A percentile compares a stretch with the other conserved stretches of the same genome.
phyloP scores from a whole-genome alignment of 1,284 basidiomycete genomes.

The Malassezia furfur region DNA sequence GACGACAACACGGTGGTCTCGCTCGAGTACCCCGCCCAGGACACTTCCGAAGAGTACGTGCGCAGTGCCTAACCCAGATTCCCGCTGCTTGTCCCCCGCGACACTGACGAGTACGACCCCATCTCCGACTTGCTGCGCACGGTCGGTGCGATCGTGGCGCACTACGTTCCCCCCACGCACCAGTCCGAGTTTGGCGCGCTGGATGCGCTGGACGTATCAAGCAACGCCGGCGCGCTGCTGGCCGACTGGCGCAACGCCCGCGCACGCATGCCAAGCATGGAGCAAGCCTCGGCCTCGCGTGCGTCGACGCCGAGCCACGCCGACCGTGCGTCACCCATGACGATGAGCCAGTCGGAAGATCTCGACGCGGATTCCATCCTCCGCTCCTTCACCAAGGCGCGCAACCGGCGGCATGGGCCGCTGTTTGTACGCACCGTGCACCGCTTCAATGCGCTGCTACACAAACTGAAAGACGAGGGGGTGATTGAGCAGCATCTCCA shows the following conservation, averaged over 20 bases:
- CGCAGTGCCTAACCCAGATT: conserved; percentile 15
- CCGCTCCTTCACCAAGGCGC: conserved; percentile 52
- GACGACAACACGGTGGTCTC: conserved; percentile 16
- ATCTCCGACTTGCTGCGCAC: conserved; percentile 37
- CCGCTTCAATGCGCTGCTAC: conserved; percentile 52
- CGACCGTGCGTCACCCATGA: neutral
- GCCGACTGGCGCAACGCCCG: conserved; percentile 4
- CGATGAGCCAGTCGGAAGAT: conserved; percentile 3
- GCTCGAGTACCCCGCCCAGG: conserved; percentile 34
- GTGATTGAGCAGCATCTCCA: conserved; percentile 41
- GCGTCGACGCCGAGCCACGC: conserved; percentile 17
- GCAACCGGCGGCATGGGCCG: conserved; percentile 52
- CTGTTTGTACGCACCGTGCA: conserved; percentile 51
- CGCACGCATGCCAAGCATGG: neutral
- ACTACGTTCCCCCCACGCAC: conserved; percentile 30
- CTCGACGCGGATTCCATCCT: conserved; percentile 50
- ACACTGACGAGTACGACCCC: conserved; percentile 44
- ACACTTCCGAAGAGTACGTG: conserved; percentile 23
- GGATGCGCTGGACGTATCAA: conserved; percentile 32
- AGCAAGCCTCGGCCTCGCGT: neutral
- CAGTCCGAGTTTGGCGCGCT: conserved; percentile 32
- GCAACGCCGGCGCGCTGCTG: conserved; percentile 24
- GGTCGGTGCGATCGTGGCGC: conserved; percentile 30
- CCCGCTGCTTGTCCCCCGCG: conserved; percentile 35
- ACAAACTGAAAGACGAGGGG: conserved; percentile 47